A percentile compares a stretch with the other conserved stretches of the same genome.
Conservation (phyloP, 2,329 filamentous ascomycete species). For the Epicoccum sorghinum region DNA sequence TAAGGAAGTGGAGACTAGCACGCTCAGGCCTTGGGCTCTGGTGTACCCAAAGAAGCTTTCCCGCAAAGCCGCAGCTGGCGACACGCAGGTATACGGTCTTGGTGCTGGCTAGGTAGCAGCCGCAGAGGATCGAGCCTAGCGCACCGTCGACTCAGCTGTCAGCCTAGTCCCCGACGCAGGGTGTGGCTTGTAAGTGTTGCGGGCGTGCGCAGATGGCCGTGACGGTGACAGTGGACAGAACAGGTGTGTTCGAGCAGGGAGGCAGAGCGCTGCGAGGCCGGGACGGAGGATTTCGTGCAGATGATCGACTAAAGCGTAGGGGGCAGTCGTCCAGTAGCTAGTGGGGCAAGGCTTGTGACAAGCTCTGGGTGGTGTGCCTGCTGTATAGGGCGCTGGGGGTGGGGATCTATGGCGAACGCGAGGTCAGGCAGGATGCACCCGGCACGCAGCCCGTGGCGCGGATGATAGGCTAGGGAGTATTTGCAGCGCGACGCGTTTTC, state of each 20-base stretch:
- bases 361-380: conserved; percentile 18
- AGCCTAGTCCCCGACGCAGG: conserved; percentile 16
- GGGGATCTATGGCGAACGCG: conserved; percentile 5
- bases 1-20: conserved; percentile 18
- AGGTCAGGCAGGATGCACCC: conserved; percentile 12
- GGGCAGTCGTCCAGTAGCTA: conserved; percentile 42
- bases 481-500: conserved; percentile 15
- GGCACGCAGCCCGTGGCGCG: conserved; percentile 26
- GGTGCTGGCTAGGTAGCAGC: conserved; percentile 17
- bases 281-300: conserved; percentile 59
- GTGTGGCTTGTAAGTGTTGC: conserved; percentile 16
- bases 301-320: conserved; percentile 52
- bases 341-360: conserved; percentile 48
- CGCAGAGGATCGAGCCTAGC: conserved; percentile 4
- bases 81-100: conserved; percentile 37
- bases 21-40: conserved; percentile 16
- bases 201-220: conserved; percentile 12
- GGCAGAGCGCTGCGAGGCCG: conserved; percentile 32
- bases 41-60: conserved; percentile 35
- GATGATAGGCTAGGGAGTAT: conserved; percentile 36
- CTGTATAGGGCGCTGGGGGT: conserved; percentile 5
- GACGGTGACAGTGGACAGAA: conserved; percentile 19
- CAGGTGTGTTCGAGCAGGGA: conserved; percentile 20
- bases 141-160: conserved; percentile 19
- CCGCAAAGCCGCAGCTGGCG: conserved; percentile 45